phyloP scores from a whole-genome alignment of 192 early-diverging fungal genomes.

The Gryganskiella cystojenkinii region DNA sequence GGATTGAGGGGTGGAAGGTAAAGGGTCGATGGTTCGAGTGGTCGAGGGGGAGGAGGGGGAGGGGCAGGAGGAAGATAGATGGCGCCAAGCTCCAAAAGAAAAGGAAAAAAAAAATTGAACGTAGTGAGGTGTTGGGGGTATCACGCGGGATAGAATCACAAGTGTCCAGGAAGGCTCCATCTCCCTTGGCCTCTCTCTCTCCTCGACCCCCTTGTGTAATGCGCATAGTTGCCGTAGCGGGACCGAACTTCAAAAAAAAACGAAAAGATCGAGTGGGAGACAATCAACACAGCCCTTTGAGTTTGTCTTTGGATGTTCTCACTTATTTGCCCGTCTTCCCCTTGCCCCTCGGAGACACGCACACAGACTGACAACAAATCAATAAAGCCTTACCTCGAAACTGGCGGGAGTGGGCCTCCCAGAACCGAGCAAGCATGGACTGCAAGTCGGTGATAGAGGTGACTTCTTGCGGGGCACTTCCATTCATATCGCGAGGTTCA shows the following conservation, averaged over 20 bases:
- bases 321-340: no score
- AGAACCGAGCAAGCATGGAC: slow-evolving; percentile 43
- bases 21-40: not conserved
- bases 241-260: no score
- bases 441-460: slow-evolving; percentile 41
- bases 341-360: not conserved
- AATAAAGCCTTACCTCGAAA: slow-evolving; percentile 33
- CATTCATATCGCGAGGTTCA: slow-evolving; percentile 12
- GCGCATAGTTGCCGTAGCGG: no score
- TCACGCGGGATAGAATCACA: no score
- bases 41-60: not conserved
- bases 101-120: not conserved
- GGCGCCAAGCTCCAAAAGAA: not conserved
- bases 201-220: no score
- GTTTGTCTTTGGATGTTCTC: no score
- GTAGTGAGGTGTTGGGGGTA: no score
- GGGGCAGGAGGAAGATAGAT: not conserved
- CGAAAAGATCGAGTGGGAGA: no score
- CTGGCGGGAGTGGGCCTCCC: slow-evolving; percentile 47
- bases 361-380: not conserved
- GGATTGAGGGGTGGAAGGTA: not conserved
- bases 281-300: no score
- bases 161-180: no score
- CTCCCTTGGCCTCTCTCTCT: no score
- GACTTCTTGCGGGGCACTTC: slow-evolving; percentile 28